Evolutionary conservation across 257 asterid species (phyloP).

Genomic region (Fraxinus anomala): DNA sequence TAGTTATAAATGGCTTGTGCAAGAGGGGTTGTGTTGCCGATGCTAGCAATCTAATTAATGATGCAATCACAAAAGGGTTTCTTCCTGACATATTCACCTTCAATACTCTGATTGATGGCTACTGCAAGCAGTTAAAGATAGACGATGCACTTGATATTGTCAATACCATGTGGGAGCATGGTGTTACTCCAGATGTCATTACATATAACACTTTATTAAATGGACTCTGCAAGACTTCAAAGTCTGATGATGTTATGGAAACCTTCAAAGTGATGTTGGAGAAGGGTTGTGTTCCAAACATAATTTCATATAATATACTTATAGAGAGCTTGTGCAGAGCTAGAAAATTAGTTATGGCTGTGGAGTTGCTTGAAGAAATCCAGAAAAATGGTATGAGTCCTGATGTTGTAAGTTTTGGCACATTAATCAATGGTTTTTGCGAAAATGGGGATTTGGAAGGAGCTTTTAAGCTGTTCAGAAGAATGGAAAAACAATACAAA

Average conservation of each 20-base stretch:
- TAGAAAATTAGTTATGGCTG: slow-evolving; percentile 52
- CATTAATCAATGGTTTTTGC: slow-evolving; percentile 77
- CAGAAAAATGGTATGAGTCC: slow-evolving; percentile 56
- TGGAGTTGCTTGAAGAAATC: slow-evolving; percentile 69
- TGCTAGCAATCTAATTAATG: slow-evolving; percentile 60
- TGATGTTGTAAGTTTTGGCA: slow-evolving; percentile 70
- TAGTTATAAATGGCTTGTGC: slow-evolving; percentile 77
- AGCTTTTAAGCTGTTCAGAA: slow-evolving; percentile 58
- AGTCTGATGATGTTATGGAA: slow-evolving; percentile 66
- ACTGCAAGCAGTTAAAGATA: slow-evolving; percentile 76
- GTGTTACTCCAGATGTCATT: slow-evolving; percentile 69
- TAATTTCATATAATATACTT: slow-evolving; percentile 77
- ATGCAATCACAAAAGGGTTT: slow-evolving; percentile 64
- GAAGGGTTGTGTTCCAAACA: slow-evolving; percentile 73
- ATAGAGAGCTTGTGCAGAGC: slow-evolving; percentile 80
- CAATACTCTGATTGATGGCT: slow-evolving; percentile 87
- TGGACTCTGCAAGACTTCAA: slow-evolving; percentile 82
- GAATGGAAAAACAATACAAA: slow-evolving; percentile 56
- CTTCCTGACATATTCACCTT: slow-evolving; percentile 84
- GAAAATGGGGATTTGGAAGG: slow-evolving; percentile 65
- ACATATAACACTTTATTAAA: slow-evolving; percentile 76
- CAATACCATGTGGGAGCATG: slow-evolving; percentile 71
- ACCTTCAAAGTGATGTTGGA: slow-evolving; percentile 70
- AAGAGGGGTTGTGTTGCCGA: slow-evolving; percentile 78
- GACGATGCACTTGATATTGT: slow-evolving; percentile 68